Base-by-base conservation (phyloP, 2,329 filamentous ascomycete species). In the Cytospora mali region DNA sequence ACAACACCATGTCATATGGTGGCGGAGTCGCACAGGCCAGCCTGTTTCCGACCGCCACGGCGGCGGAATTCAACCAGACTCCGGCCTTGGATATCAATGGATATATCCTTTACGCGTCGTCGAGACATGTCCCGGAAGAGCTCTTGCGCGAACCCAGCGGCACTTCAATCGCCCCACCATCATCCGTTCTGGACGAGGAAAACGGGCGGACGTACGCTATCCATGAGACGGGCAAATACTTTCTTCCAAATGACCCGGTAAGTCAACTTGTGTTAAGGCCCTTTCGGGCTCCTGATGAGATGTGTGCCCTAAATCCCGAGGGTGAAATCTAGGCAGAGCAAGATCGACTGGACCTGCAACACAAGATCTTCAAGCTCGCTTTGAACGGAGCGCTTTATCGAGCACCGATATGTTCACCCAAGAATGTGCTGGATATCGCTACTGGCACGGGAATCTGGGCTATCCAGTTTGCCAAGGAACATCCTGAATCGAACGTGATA, bases 371-470 rank as follows among this genome's bases (percentile, higher is more conserved):
- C 58, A 57, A 53, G 13, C 31, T 46, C 14, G 55, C 58, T 23
- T 4, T 64, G 27, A 55, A 35, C 1, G 59, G 59, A 5, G 55
- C 49, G 23, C 62, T 62, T 21, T 62, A 46, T n/a, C 52, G 56
- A 23, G 62, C 58, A 5, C 59, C 62, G 1, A 55, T 64, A 10
- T 35, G 25, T 23, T 46, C 21, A 9, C 50, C 50, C 10, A 33
- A 28, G 39, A 35, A 55, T 48, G 62, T 62, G 6, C 55, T 64
- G 16, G 54, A 64, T 23, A 64, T 62, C 2, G 62, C 58, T 2
- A 64, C 58, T 4, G 62, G 62, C 16, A 64, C 62, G 16, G 62
- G 62, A 9, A 64, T 62, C 25, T 65, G 63, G 63, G 60, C 63
- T 16, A 65, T 60, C 18, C 57, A 63, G 3, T 65, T 63, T 18